Base-by-base conservation (phyloP, 2,329 filamentous ascomycete genomes). In the Microsporum audouinii region DNA sequence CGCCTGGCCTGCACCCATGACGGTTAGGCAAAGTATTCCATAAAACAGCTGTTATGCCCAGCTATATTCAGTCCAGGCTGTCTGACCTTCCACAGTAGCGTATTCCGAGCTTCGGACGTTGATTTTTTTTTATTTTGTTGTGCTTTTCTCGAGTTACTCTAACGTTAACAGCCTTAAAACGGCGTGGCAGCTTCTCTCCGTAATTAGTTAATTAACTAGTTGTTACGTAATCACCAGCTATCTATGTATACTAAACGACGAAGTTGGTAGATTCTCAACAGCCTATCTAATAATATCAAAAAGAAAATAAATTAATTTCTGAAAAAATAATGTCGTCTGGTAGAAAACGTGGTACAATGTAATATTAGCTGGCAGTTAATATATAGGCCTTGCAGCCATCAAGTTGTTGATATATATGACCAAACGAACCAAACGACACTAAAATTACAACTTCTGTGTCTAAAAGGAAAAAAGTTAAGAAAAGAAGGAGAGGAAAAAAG, bases 301-400 rank as follows among this genome's bases (percentile, higher is more conserved):
- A 10, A 14, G 23, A 31, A 51, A 29, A 29, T 3, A 51, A 31
- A 31, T 31, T 23, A 51, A 31, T 14, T 29, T 51, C 45, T 51
- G 45, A 12, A 8, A 3, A 2, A 29, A 29, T 51, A 51, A 29
- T 5, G 12, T 5, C 17, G 5, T 29, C 31, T 12, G 45, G 31
- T 51, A 51, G 7, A 12, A 51, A 51, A 33, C 2, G 45, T 29
- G 10, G 8, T 23, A 51, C 27, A 29, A 23, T 51, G 45, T 29
- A 51, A 29, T 31, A 51, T 51, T 51, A 51, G 45, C 3, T 34
- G 31, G 31, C 8, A 31, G 8, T 36, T 36, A 31, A n/a, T 55
- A 55, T 55, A 55, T 36, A 55, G 17, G 51, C 51, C n/a, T 55
- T n/a, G 33, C 51, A 55, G 51, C 51, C 31, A 36, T 34, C n/a